Evolutionary conservation across 208 protist genomes (phyloP).

Genomic region (Tritrichomonas foetus): DNA sequence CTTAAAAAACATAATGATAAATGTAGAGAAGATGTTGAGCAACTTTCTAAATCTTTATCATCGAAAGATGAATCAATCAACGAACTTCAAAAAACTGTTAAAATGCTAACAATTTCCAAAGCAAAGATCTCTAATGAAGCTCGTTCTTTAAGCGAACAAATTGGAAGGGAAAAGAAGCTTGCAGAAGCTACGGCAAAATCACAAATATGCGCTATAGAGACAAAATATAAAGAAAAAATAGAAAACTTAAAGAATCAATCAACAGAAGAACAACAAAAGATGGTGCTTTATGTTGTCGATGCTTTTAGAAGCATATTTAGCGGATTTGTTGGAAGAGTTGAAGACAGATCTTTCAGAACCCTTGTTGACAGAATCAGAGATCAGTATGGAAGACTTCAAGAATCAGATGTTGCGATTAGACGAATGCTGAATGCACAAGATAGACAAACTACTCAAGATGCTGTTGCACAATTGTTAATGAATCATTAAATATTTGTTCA

Average conservation of each 20-base stretch:
- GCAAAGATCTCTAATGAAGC: too few species aligned
- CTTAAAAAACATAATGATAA: background rate
- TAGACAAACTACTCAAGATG: conserved; percentile 11
- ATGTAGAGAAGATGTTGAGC: background rate
- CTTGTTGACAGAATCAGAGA: background rate
- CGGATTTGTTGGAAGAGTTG: background rate
- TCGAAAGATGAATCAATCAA: background rate
- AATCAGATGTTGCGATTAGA: background rate
- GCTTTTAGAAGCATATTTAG: background rate
- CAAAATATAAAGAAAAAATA: background rate
- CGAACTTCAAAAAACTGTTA: background rate
- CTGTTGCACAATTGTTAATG: background rate
- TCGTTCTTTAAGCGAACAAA: background rate
- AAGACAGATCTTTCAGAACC: background rate
- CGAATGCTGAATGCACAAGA: background rate
- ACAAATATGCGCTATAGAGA: background rate
- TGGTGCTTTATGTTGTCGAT: background rate
- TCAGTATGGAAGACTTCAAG: background rate
- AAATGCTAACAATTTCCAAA: background rate
- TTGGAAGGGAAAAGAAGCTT: background rate
- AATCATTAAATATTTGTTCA: too few species aligned
- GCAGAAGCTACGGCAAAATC: background rate
- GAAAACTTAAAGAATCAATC: background rate
- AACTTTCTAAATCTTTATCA: background rate
- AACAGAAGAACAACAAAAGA: background rate